phyloP scores from a whole-genome alignment of 1,284 basidiomycete species.

The Abortiporus biennis region DNA sequence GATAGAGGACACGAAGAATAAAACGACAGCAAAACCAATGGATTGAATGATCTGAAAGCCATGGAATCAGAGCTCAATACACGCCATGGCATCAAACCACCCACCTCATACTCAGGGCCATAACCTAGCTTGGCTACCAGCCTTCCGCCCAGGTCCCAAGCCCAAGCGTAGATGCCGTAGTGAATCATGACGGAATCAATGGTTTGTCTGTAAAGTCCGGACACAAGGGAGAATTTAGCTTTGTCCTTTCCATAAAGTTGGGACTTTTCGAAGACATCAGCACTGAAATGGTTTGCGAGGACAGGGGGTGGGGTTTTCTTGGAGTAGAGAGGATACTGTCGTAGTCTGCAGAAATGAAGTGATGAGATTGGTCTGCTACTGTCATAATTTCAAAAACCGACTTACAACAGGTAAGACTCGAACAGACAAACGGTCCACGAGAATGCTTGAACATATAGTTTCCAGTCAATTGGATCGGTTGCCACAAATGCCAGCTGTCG shows the following conservation, averaged over 20 bases:
- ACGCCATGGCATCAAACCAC: too few species aligned
- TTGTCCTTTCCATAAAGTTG: conserved; percentile 92
- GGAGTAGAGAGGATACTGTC: conserved; percentile 83
- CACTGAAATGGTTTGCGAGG: conserved; percentile 67
- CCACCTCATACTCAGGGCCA: conserved; percentile 61
- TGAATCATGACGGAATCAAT: conserved; percentile 71
- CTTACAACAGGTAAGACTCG: conserved; percentile 75
- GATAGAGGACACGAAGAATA: conserved; percentile 64
- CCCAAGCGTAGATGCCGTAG: conserved; percentile 74
- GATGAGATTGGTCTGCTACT: not conserved
- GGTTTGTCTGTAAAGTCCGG: conserved; percentile 67
- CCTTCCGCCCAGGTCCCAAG: conserved; percentile 62
- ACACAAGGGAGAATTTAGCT: conserved; percentile 76
- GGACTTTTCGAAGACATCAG: conserved; percentile 80
- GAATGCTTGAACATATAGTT: conserved; percentile 45
- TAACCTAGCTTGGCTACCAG: conserved; percentile 52
- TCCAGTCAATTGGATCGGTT: conserved; percentile 30
- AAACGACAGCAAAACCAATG: conserved; percentile 67
- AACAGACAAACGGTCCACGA: conserved; percentile 79
- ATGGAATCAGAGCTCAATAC: too few species aligned
- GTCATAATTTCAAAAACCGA: not conserved
- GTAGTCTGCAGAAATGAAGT: conserved; percentile 39
- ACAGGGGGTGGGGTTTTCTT: conserved; percentile 74
- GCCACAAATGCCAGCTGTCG: conserved; percentile 33
- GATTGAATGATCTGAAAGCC: conserved; percentile 72